These are phyloP conservation scores for Teratosphaeria destructans DNA, from an alignment of 2,329 filamentous ascomycete genomes.

Conservation along the genomic window DNA sequence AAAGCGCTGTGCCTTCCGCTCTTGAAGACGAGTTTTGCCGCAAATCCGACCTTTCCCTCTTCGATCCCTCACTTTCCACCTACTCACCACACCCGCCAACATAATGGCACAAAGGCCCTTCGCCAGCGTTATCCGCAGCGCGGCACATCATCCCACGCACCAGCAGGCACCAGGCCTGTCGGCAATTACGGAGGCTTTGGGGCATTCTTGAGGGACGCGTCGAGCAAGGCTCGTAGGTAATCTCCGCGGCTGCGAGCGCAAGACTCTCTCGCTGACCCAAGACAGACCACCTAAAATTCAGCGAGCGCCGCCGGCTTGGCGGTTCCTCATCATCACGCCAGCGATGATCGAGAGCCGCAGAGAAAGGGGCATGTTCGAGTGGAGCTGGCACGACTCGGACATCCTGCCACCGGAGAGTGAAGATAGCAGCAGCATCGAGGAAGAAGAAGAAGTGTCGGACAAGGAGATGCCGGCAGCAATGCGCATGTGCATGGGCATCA, in stretches of 20 bases:
- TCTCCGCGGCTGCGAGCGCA: not conserved
- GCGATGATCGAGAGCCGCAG: not conserved
- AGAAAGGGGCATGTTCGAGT: not conserved
- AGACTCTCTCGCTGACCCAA: not conserved
- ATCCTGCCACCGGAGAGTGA: not conserved
- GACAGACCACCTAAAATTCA: not conserved
- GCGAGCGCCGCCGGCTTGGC: not conserved
- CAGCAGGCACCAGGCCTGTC: not conserved
- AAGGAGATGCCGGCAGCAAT: not conserved
- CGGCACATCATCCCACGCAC: not conserved
- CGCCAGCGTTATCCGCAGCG: not conserved
- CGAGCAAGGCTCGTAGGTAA: not conserved
- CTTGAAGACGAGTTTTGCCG: not conserved
- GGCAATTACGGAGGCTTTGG: not conserved
- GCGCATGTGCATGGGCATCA: not conserved
- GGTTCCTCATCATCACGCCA: not conserved
- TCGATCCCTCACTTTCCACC: not conserved
- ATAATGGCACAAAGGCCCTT: not conserved
- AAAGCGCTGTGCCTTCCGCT: not conserved
- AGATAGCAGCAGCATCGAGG: not conserved
- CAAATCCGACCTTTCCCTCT: not conserved
- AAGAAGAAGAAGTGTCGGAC: not conserved
- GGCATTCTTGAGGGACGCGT: not conserved
- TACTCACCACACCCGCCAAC: not conserved
- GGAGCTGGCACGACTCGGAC: not conserved